phyloP scores from a whole-genome alignment of 805 yeast species.

The Barnettozyma sp. region DNA sequence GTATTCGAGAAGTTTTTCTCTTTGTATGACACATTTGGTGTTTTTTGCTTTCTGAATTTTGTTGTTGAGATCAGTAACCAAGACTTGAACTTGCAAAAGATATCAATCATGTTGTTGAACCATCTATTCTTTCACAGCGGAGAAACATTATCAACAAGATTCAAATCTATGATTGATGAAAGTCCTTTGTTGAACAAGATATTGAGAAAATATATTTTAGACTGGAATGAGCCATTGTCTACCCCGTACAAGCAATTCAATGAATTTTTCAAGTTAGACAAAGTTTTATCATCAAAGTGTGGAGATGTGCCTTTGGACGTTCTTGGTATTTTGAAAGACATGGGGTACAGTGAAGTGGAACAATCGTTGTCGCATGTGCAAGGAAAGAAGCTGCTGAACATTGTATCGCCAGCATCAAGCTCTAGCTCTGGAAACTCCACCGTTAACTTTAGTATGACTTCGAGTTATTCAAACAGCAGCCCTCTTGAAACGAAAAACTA shows the following conservation, averaged over 20 bases:
- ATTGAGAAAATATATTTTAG: slow-evolving; percentile 20
- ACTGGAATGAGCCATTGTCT: slow-evolving; percentile 32
- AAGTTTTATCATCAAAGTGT: background rate
- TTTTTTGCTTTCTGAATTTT: slow-evolving; percentile 31
- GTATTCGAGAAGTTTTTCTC: slow-evolving; percentile 30
- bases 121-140: slow-evolving; percentile 25
- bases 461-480: background rate
- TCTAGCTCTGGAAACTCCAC: slow-evolving; percentile 3
- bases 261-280: slow-evolving; percentile 6
- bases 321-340: slow-evolving; percentile 2
- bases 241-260: slow-evolving; percentile 14
- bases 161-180: slow-evolving; percentile 13
- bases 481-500: background rate
- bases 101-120: slow-evolving; percentile 26
- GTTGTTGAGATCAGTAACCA: slow-evolving; percentile 27
- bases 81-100: slow-evolving; percentile 30
- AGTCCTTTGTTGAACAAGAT: slow-evolving; percentile 23
- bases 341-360: slow-evolving; percentile 7
- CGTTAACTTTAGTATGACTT: slow-evolving; percentile 27
- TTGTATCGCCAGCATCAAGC: slow-evolving; percentile 9
- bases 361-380: background rate
- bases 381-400: slow-evolving; percentile 5
- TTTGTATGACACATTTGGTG: slow-evolving; percentile 30
- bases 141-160: background rate
- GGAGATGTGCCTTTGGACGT: slow-evolving; percentile 6